Evolutionary conservation across 345 rosid genomes (phyloP).

Genomic region (Arabis hirsuta): DNA sequence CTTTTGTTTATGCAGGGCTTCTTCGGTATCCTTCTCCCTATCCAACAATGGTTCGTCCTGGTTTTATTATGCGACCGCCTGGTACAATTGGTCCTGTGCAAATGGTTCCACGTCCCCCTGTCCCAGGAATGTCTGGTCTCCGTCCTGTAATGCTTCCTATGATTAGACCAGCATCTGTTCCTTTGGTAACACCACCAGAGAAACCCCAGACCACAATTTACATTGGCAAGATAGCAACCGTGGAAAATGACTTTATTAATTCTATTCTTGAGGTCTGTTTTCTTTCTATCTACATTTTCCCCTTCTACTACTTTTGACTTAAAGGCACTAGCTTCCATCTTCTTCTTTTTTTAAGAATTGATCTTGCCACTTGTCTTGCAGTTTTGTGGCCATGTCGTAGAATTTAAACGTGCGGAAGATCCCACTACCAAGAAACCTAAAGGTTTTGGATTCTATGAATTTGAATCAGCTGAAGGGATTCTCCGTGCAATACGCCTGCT

Average conservation of each 20-base stretch:
- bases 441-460: conserved; percentile 96
- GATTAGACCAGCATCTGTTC: conserved; percentile 69
- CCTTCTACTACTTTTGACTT: background rate
- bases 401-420: conserved; percentile 86
- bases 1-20: conserved; percentile 68
- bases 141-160: conserved; percentile 74
- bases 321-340: conserved; percentile 19
- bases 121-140: conserved; percentile 72
- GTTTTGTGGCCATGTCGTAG: conserved; percentile 94
- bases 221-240: conserved; percentile 93
- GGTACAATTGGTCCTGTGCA: conserved; percentile 69
- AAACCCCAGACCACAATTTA: conserved; percentile 96
- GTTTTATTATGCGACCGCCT: conserved; percentile 83
- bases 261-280: conserved; percentile 70
- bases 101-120: conserved; percentile 62
- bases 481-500: conserved; percentile 92
- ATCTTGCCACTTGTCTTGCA: conserved; percentile 43
- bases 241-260: conserved; percentile 87
- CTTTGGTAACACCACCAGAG: conserved; percentile 71
- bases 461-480: conserved; percentile 95
- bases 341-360: conserved; percentile 19
- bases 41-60: conserved; percentile 76
- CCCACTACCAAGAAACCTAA: conserved; percentile 80
- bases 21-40: conserved; percentile 79
- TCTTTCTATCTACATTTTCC: conserved; percentile 20